These are phyloP conservation scores for Royoungia palumana DNA, from an alignment of 768 basidiomycete genomes.

Conservation along the genomic window DNA sequence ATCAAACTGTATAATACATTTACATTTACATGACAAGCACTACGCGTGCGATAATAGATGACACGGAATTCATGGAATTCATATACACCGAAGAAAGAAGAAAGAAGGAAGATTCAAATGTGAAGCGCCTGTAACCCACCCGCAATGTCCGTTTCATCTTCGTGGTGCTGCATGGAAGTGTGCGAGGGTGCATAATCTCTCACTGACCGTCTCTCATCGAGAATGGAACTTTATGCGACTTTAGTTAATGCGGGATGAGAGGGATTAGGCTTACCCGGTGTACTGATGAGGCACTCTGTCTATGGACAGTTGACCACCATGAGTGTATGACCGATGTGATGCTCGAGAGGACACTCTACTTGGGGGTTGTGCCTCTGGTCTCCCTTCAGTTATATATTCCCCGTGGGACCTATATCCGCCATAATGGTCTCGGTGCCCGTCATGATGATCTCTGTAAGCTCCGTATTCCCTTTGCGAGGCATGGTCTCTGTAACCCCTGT, in stretches of 20 bases:
- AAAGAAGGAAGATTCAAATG: conserved; percentile 12
- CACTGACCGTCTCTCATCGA: conserved; percentile 27
- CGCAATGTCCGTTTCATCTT: conserved; percentile 25
- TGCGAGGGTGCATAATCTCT: conserved; percentile 20
- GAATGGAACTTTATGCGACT: conserved; percentile 12
- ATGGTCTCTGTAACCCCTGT: conserved; percentile 7
- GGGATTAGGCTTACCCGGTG: conserved; percentile 15
- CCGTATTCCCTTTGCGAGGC: not conserved
- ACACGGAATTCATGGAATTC: not conserved
- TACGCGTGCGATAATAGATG: conserved; percentile 1
- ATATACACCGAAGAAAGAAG: not conserved
- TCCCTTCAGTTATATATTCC: conserved; percentile 10
- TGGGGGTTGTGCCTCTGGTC: conserved; percentile 16
- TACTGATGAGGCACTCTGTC: conserved; percentile 15
- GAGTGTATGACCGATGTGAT: conserved; percentile 25
- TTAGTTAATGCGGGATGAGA: conserved; percentile 5
- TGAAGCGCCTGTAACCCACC: conserved; percentile 21
- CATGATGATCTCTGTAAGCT: conserved; percentile 2
- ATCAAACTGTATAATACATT: conserved; percentile 1
- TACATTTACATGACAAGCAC: conserved; percentile 2
- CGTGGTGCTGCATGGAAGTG: conserved; percentile 11
- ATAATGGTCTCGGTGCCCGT: conserved; percentile 9
- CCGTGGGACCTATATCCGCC: conserved; percentile 18
- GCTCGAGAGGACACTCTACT: conserved; percentile 24
- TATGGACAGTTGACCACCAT: conserved; percentile 16